Base-by-base conservation (phyloP, 2,329 filamentous ascomycete genomes). In the Pestalotiopsis sp. region DNA sequence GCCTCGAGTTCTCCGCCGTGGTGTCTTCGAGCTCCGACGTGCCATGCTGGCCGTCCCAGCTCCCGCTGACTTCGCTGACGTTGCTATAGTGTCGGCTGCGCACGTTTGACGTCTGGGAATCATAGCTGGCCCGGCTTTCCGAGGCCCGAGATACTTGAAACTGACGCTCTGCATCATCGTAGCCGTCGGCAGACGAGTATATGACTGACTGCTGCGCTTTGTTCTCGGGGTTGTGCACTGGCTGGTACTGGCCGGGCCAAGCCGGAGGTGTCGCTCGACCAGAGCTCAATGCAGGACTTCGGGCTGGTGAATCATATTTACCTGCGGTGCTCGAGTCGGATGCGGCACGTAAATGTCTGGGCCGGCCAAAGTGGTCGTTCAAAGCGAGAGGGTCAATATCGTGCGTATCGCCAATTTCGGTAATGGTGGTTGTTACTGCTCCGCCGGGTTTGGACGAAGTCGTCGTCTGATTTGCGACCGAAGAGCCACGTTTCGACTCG, bases 71-170 rank as follows among this genome's bases (percentile, higher is more conserved):
- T 62, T 86, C 84, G 58, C 84, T 86, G 4, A 80, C 78, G 69
- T 84, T 80, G 74, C 84, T 86, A 27, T 56, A 67, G 59, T 84
- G 77, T 2, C 84, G 81, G 61, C 78, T 77, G 66, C 85, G 84
- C 2, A 70, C 71, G 67, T 78, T 78, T 4, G 73, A 74, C 14
- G 74, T 77, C 64, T 80, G 78, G 2, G 83, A 84, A 62, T 84
- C 84, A 38, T 74, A 80, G 67, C 77, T 81, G 14, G 70, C 69
- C n/a, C 70, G 68, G 38, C 71, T 27, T 61, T 69, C 27, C 62
- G 70, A 23, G 59, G 62, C 31, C 69, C 72, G 4, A 45, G 70
- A 36, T 61, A 73, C 64, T 65, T 75, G 71, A 69, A 70, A 67
- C 68, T 70, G 69, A 49, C 71, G 23, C 2, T 69, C 69, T 1